phyloP scores from a whole-genome alignment of 306 rosid genomes.

The Citrullus mucosospermus region DNA sequence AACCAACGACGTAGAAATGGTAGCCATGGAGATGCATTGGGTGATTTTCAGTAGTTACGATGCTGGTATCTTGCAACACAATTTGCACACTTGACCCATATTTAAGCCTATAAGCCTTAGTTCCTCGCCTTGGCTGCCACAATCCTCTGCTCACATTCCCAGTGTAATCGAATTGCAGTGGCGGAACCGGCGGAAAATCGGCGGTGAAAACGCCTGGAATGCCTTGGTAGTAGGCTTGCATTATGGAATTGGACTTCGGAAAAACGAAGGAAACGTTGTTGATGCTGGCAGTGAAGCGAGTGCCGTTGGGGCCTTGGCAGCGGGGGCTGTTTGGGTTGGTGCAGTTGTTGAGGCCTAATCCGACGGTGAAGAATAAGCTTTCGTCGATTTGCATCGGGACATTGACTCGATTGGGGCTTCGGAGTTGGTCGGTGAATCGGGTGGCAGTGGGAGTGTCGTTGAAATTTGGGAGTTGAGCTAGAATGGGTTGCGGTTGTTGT shows the following conservation, averaged over 20 bases:
- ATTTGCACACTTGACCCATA: constrained; percentile 64
- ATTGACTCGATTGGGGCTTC: constrained; percentile 34
- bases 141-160: constrained; percentile 76
- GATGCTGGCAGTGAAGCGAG: constrained; percentile 83
- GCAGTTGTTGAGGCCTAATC: constrained; percentile 78
- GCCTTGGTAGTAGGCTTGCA: constrained; percentile 77
- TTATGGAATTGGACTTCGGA: constrained; percentile 57
- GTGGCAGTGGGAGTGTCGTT: constrained; percentile 36
- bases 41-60: constrained; percentile 70
- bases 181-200: constrained; percentile 78
- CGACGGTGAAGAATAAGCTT: constrained; percentile 44
- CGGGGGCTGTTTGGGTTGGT: constrained; percentile 69
- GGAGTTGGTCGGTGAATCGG: constrained; percentile 38
- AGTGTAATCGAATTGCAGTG: constrained; percentile 53
- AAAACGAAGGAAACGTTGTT: constrained; percentile 73
- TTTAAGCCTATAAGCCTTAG: constrained; percentile 51
- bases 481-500: constrained; percentile 22
- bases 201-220: constrained; percentile 69
- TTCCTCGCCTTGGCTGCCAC: constrained; percentile 62
- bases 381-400: constrained; percentile 37
- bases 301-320: constrained; percentile 96
- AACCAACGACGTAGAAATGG: constrained; percentile 77
- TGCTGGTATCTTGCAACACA: constrained; percentile 74
- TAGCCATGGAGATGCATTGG: constrained; percentile 96
- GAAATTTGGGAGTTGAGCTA: constrained; percentile 46